Evolutionary conservation across 1,139 yeast species (phyloP).

Genomic region (Blastobotrys buckinghamii): DNA sequence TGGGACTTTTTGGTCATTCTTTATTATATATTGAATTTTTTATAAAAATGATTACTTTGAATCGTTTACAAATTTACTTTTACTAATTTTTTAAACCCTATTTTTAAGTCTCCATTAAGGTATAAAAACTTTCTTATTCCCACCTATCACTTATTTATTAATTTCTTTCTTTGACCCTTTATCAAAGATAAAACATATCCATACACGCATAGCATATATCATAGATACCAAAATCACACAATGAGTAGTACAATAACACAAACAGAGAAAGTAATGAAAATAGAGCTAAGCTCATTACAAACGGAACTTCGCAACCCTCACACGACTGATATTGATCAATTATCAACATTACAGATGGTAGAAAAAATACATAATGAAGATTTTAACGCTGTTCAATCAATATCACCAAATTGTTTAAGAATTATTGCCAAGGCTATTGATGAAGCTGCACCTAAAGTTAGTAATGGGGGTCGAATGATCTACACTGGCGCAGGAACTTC

Average conservation of each 20-base stretch:
- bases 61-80: too few species aligned
- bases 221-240: too few species aligned
- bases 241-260: not conserved
- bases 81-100: too few species aligned
- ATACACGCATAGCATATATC: too few species aligned
- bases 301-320: conserved; percentile 24
- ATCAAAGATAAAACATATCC: too few species aligned
- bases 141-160: too few species aligned
- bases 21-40: too few species aligned
- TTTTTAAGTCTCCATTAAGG: too few species aligned
- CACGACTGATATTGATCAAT: conserved; percentile 20
- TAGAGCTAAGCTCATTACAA: conserved; percentile 20
- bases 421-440: conserved; percentile 26
- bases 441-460: conserved; percentile 24
- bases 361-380: conserved; percentile 27
- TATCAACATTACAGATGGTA: conserved; percentile 22
- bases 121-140: too few species aligned
- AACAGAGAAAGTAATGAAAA: not conserved
- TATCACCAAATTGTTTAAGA: conserved; percentile 17
- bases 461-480: conserved; percentile 27
- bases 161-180: too few species aligned
- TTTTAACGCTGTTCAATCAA: conserved; percentile 19
- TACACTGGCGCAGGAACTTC: conserved; percentile 33
- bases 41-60: too few species aligned
- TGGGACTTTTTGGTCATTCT: too few species aligned